These are phyloP conservation scores for Andalucia godoyi DNA, from an alignment of 78 protist genomes.

Conservation along the genomic window DNA sequence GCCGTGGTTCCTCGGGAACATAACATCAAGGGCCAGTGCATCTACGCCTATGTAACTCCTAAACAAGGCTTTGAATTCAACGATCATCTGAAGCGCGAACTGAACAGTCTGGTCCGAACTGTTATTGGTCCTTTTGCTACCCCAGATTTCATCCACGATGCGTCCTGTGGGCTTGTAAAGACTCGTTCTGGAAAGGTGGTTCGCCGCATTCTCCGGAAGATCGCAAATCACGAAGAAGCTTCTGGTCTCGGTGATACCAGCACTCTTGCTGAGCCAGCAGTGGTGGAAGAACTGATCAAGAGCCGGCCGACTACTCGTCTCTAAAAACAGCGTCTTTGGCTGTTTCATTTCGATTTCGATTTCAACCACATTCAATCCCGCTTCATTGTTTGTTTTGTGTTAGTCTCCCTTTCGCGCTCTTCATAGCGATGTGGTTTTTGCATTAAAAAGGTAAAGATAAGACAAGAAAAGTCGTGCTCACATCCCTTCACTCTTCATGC, in stretches of 20 bases:
- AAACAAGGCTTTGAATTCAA: conserved; percentile 35
- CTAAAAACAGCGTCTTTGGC: too few species aligned
- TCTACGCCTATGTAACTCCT: conserved; percentile 47
- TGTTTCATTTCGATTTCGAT: too few species aligned
- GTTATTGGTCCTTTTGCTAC: conserved; percentile 50
- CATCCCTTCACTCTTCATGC: too few species aligned
- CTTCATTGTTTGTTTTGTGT: too few species aligned
- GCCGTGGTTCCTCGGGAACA: conserved; percentile 82
- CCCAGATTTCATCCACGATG: conserved; percentile 29
- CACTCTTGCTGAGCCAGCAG: conserved; percentile 69
- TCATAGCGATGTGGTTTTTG: too few species aligned
- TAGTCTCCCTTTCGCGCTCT: too few species aligned
- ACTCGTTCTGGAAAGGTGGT: conserved; percentile 79
- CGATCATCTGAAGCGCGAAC: conserved; percentile 18
- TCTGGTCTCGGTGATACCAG: conserved; percentile 41
- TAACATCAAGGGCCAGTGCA: conserved; percentile 75
- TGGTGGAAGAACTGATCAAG: conserved; percentile 19
- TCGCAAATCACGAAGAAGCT: conserved; percentile 40
- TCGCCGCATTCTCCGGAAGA: conserved; percentile 74
- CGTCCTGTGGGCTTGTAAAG: conserved; percentile 52
- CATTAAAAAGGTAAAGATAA: too few species aligned
- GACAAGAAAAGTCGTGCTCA: too few species aligned
- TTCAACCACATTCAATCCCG: too few species aligned
- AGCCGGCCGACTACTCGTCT: background rate
- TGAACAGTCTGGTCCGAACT: conserved; percentile 47